Evolutionary conservation across 257 asterid species (phyloP).

Genomic region (Scutellaria minor): DNA sequence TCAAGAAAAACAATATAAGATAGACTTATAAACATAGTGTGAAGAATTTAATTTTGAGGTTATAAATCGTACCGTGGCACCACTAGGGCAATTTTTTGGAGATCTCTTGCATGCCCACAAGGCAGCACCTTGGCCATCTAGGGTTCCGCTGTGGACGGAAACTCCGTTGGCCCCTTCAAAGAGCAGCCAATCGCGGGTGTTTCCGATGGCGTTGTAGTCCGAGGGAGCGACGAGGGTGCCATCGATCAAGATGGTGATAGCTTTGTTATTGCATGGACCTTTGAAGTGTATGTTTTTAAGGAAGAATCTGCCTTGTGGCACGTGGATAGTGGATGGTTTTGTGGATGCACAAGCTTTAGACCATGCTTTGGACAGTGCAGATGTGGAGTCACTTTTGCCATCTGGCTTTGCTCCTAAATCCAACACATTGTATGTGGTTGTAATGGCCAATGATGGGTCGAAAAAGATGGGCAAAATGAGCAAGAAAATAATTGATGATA

Average conservation of each 20-base stretch:
- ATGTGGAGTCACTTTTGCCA: constrained; percentile 51
- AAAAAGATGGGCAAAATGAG: constrained; percentile 14
- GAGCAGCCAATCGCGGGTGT: constrained; percentile 46
- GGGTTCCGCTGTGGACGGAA: constrained; percentile 56
- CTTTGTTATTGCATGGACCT: constrained; percentile 58
- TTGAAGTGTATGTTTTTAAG: constrained; percentile 32
- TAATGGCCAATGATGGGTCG: constrained; percentile 30
- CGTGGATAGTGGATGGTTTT: constrained; percentile 46
- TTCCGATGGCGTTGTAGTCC: constrained; percentile 45
- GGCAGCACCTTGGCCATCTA: constrained; percentile 59
- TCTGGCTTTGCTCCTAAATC: constrained; percentile 57
- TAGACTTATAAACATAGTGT: no score
- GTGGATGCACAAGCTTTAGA: constrained; percentile 55
- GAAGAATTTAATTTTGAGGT: not conserved
- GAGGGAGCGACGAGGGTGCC: constrained; percentile 65
- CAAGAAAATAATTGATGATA: not conserved
- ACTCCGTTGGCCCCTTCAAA: constrained; percentile 55
- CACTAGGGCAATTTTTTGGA: constrained; percentile 55
- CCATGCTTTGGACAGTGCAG: constrained; percentile 60
- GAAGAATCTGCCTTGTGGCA: constrained; percentile 59
- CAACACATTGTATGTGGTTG: constrained; percentile 38
- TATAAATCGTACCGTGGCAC: constrained; percentile 59
- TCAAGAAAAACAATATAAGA: not conserved
- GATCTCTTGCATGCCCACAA: constrained; percentile 72
- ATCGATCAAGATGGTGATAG: constrained; percentile 43